Conservation (phyloP, 352 stramenopile species). For the Pythium monospermum region DNA sequence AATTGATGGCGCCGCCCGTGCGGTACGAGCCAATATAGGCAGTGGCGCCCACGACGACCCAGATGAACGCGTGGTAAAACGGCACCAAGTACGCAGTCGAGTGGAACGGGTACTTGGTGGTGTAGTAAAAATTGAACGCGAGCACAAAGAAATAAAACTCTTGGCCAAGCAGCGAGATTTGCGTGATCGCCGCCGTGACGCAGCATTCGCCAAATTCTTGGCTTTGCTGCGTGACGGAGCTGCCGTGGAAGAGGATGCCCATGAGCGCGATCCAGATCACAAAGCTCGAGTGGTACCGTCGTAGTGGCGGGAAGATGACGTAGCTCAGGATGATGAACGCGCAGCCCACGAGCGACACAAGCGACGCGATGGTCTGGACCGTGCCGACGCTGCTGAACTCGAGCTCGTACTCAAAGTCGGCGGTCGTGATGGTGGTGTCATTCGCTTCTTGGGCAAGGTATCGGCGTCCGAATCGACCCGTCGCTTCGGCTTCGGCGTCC, state of each 20-base stretch:
- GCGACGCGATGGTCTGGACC: constrained; percentile 54
- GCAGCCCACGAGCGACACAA: constrained; percentile 69
- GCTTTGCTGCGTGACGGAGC: constrained; percentile 48
- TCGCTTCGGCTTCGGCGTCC: constrained; percentile 2
- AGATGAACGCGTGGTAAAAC: constrained; percentile 72
- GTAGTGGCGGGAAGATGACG: constrained; percentile 73
- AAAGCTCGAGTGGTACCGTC: constrained; percentile 72
- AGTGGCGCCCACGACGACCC: constrained; percentile 41
- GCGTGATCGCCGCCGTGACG: constrained; percentile 49
- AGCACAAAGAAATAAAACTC: constrained; percentile 85
- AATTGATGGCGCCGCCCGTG: constrained; percentile 46
- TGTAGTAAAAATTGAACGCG: constrained; percentile 85
- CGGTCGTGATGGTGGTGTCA: not conserved
- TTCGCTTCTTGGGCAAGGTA: not conserved
- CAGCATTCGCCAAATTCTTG: constrained; percentile 55
- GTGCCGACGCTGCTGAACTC: constrained; percentile 54
- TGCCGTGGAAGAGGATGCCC: constrained; percentile 77
- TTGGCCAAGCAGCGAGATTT: constrained; percentile 68
- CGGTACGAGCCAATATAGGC: constrained; percentile 47
- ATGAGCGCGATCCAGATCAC: constrained; percentile 81
- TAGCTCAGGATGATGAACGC: constrained; percentile 78
- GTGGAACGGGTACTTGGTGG: constrained; percentile 82
- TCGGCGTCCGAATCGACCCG: constrained; percentile 8
- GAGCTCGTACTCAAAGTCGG: no score
- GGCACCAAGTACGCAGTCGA: constrained; percentile 61